These are phyloP conservation scores for Gracilaria gracilis DNA, from an alignment of 23 red algal genomes.

Conservation along the genomic window DNA sequence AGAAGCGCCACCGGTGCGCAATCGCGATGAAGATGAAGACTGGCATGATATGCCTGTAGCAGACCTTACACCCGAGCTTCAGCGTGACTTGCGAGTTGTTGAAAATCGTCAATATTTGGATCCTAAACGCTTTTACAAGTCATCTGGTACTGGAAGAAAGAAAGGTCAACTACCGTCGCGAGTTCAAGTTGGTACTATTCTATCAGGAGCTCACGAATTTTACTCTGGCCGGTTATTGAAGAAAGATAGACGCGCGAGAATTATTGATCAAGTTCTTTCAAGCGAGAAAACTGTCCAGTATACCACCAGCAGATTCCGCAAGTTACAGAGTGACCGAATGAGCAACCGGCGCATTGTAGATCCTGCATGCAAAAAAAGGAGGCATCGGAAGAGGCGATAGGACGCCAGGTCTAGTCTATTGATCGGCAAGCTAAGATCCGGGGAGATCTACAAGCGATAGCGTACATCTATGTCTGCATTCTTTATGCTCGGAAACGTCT, in stretches of 20 bases:
- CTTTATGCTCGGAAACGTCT: not conserved
- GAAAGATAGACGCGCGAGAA: conserved; percentile 46
- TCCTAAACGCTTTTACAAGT: conserved; percentile 85
- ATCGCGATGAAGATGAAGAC: conserved; percentile 13
- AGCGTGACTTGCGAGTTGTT: conserved; percentile 67
- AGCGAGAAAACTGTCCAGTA: conserved; percentile 42
- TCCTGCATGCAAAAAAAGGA: conserved; percentile 48
- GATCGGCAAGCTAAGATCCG: not conserved
- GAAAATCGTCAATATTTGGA: conserved; percentile 70
- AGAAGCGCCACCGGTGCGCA: not conserved
- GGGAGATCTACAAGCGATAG: not conserved
- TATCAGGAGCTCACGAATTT: conserved; percentile 73
- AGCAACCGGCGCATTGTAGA: conserved; percentile 57
- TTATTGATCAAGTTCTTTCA: conserved; percentile 61
- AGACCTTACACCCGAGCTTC: conserved; percentile 39
- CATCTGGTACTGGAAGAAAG: conserved; percentile 58
- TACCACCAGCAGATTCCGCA: conserved; percentile 33
- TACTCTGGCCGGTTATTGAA: conserved; percentile 65
- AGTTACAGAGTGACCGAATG: conserved; percentile 17
- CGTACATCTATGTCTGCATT: not conserved
- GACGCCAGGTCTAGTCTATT: not conserved
- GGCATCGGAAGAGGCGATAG: conserved; percentile 11
- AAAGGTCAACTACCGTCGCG: conserved; percentile 55
- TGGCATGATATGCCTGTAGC: conserved; percentile 76
- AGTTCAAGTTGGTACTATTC: conserved; percentile 74